Percentiles rank a stretch among this genome's conserved stretches.
phyloP scores from a whole-genome alignment of 2,329 filamentous ascomycete species.

The Fusarium citri region DNA sequence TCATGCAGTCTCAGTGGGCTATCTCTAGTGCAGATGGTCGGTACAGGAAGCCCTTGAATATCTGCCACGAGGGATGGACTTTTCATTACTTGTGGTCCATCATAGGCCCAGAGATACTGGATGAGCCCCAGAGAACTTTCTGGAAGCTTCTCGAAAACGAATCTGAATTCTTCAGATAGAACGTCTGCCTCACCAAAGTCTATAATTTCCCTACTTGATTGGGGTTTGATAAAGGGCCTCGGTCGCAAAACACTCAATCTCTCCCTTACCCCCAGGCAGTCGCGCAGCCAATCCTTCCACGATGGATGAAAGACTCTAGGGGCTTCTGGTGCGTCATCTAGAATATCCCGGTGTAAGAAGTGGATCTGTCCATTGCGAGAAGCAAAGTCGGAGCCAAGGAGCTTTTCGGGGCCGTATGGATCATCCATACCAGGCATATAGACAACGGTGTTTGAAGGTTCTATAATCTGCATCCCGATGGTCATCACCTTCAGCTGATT shows the following conservation, averaged over 20 bases:
- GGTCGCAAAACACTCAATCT: conserved; percentile 7
- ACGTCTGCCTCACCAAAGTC: background rate
- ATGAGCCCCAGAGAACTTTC: conserved; percentile 25
- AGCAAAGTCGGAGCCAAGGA: conserved; percentile 10
- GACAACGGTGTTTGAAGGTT: background rate
- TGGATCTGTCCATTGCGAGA: background rate
- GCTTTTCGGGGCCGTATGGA: conserved; percentile 13
- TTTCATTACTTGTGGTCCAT: background rate
- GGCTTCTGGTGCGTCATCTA: background rate
- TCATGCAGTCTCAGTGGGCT: background rate
- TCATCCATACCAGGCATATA: conserved; percentile 14
- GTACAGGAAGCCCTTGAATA: conserved; percentile 8
- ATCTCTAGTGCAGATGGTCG: conserved; percentile 6
- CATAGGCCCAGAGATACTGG: conserved; percentile 21
- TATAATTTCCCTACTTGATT: background rate
- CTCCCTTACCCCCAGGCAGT: conserved; percentile 11
- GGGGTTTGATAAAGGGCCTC: background rate
- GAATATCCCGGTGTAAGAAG: conserved; percentile 2
- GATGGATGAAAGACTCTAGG: background rate
- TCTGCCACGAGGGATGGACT: background rate
- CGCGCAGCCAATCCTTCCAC: conserved; percentile 26
- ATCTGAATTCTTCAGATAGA: conserved; percentile 3
- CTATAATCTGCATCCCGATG: rapidly evolving
- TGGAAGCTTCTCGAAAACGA: conserved; percentile 12
- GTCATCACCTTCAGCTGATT: background rate